Evolutionary conservation across 371 early-diverging fungal species (phyloP).

Genomic region (Mucor velutinosus): DNA sequence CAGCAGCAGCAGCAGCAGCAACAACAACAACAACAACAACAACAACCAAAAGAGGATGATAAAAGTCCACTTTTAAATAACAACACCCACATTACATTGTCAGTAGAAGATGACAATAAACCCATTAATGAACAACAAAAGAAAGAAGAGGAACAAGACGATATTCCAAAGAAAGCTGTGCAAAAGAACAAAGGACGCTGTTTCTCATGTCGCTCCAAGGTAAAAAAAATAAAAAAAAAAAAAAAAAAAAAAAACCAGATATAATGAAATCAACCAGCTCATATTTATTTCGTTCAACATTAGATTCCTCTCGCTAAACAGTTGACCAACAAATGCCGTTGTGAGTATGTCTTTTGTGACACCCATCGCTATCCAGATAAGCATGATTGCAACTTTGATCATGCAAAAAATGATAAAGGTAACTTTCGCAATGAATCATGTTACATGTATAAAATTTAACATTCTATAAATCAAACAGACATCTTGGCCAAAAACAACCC

Average conservation of each 20-base stretch:
- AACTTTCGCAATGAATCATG: constrained; percentile 1
- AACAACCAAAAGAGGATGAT: neutral
- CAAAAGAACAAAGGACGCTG: constrained; percentile 78
- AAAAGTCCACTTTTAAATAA: neutral
- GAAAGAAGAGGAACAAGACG: constrained; percentile 10
- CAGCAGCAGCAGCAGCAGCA: neutral
- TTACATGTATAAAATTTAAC: neutral
- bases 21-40: neutral
- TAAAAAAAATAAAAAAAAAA: constrained; percentile 27
- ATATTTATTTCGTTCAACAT: neutral
- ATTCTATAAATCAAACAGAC: constrained; percentile 32
- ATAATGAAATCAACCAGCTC: constrained; percentile 9
- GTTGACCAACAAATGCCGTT: constrained; percentile 79
- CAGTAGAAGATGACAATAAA: constrained; percentile 2
- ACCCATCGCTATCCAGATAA: constrained; percentile 76
- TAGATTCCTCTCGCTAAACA: constrained; percentile 84
- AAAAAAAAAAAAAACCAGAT: neutral
- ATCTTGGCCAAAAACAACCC: constrained; percentile 78
- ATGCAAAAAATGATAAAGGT: constrained; percentile 69
- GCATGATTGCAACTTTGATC: constrained; percentile 83
- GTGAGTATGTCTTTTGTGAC: constrained; percentile 82
- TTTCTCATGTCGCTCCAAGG: constrained; percentile 72
- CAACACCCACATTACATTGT: neutral
- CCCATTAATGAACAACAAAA: neutral
- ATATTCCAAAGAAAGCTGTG: constrained; percentile 32